Evolutionary conservation across 75 land plant species (phyloP), one percentile per base, ranked within the genome.

Genomic region (Adiantum capillusveneris): DNA sequence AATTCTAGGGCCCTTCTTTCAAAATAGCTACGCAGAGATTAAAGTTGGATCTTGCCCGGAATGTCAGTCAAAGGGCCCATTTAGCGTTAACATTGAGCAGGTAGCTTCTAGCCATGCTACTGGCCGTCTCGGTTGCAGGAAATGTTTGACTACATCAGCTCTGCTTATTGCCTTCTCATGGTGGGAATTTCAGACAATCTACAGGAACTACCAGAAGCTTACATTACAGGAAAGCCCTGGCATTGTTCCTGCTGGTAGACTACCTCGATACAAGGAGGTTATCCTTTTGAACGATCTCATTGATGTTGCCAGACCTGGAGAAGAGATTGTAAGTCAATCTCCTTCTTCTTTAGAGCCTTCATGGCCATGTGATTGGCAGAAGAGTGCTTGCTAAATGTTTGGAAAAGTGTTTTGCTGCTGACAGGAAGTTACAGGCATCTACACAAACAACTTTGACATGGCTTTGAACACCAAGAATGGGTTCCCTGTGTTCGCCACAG

Each of bases 151-250:
- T n/a, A n/a, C n/a, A n/a, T n/a, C n/a, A n/a, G n/a, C n/a, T n/a
- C n/a, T n/a, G n/a, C n/a, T n/a, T n/a, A n/a, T n/a, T n/a, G n/a
- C n/a, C n/a, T n/a, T n/a, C n/a, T n/a, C n/a, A n/a, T n/a, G n/a
- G n/a, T n/a, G n/a, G n/a, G n/a, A n/a, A n/a, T n/a, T n/a, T n/a
- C 88, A 94, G 98, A 94, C 98, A 7, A 80, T 94, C 49, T 94
- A 94, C 51, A 81, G 98, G 76, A 94, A 94, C 65, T 94, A 89
- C 62, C 98, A 94, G 72, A 94, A 89, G 70, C 80, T 94, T 29
- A 76, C 96, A 21, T 84, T 94, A 19, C 98, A 94, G 63, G 98
- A 94, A 68, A 94, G 98, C 60, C 98, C 98, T 11, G 90, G 96
- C 58, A 89, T 81, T 57, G 98, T 94, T 7, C 98, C 96, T 16